Percentiles rank a stretch among this genome's conserved stretches.
Conservation (phyloP, 2,329 filamentous ascomycete genomes). For the Juglanconis juglandina region DNA sequence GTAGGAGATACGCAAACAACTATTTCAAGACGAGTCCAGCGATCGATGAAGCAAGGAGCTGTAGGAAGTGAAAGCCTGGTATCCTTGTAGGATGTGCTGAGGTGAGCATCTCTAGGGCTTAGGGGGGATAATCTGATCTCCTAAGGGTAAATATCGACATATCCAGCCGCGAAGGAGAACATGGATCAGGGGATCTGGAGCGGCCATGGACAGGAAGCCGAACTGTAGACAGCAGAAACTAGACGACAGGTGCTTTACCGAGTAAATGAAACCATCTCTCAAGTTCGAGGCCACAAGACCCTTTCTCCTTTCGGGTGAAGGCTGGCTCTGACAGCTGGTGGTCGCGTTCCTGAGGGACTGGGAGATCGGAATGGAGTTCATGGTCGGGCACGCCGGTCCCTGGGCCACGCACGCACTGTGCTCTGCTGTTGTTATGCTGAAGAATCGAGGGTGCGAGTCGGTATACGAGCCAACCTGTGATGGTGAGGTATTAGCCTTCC, state of each 20-base stretch:
- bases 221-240: background rate
- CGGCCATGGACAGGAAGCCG: background rate
- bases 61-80: background rate
- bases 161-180: constrained; percentile 11
- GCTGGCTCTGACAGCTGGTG: background rate
- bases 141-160: background rate
- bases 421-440: too few species aligned
- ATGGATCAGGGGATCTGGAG: constrained; percentile 8
- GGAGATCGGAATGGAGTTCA: background rate
- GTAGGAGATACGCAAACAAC: constrained; percentile 4
- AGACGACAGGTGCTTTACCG: constrained; percentile 1
- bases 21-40: background rate
- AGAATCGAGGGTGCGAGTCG: background rate
- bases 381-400: background rate
- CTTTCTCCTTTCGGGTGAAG: constrained; percentile 3
- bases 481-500: constrained; percentile 1
- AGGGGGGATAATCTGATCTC: constrained; percentile 5
- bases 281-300: constrained; percentile 1
- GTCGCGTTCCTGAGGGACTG: background rate
- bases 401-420: background rate
- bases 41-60: background rate
- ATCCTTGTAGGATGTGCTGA: constrained; percentile 8
- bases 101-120: constrained; percentile 11
- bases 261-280: background rate
- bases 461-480: constrained; percentile 6